phyloP scores from a whole-genome alignment of 192 early-diverging fungal genomes.

The Mortierella alpina region DNA sequence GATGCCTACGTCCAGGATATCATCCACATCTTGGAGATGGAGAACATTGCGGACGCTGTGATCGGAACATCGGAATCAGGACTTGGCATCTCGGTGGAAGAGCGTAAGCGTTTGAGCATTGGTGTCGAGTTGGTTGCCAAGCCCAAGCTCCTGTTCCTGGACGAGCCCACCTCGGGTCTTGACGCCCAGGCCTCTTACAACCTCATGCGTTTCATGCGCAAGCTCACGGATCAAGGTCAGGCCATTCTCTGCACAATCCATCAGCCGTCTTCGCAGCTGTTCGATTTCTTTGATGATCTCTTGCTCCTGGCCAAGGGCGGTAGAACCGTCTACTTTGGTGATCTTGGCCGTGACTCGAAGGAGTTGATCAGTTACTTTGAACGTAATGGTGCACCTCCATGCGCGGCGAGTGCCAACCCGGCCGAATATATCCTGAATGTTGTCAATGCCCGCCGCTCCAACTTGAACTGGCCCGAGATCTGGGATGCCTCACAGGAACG shows the following conservation, averaged over 20 bases:
- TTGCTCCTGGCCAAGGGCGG: conserved; percentile 85
- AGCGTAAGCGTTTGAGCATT: conserved; percentile 90
- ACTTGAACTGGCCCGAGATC: conserved; percentile 76
- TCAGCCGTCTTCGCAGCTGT: conserved; percentile 86
- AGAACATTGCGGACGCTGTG: conserved; percentile 75
- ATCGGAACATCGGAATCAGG: conserved; percentile 78
- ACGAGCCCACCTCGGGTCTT: conserved; percentile 91
- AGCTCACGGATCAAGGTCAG: conserved; percentile 72
- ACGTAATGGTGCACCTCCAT: conserved; percentile 73
- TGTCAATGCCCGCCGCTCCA: conserved; percentile 71
- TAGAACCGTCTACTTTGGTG: conserved; percentile 83
- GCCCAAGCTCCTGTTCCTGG: conserved; percentile 86
- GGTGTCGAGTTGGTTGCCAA: conserved; percentile 86
- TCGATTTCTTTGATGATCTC: conserved; percentile 87
- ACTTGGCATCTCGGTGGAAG: conserved; percentile 87
- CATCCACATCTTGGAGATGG: conserved; percentile 79
- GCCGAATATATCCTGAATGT: conserved; percentile 90
- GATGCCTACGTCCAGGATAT: conserved; percentile 81
- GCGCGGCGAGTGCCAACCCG: conserved; percentile 75
- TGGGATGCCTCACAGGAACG: conserved; percentile 74
- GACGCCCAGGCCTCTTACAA: conserved; percentile 83
- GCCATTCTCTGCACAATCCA: conserved; percentile 88
- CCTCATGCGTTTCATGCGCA: conserved; percentile 78
- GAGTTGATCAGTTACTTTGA: conserved; percentile 82
- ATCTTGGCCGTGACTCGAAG: conserved; percentile 74